Base-by-base conservation (phyloP, 495 filamentous ascomycete genomes). In the Aspergillus taichungensis region DNA sequence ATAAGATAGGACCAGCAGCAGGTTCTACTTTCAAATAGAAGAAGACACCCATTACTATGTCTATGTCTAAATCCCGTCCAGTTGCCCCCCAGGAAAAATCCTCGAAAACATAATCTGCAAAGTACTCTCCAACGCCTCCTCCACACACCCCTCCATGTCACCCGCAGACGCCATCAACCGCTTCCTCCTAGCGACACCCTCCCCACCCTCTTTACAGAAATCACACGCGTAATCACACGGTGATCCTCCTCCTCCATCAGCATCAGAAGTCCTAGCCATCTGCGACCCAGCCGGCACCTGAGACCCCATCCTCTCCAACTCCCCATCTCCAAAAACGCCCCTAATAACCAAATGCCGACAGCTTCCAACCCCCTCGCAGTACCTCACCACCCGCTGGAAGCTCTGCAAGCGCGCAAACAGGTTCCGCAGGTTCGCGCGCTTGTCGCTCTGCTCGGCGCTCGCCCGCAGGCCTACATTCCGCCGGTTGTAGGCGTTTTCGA, bases 201-300 rank as follows among this genome's bases (percentile, higher is more conserved):
- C 60, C 4, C 66, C 56, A 44, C 70, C 70, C 43, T 94, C 84
- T 64, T 96, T 96, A 57, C 89, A 88, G 63, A 79, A 84, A 66
- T 97, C 91, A 58, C 91, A 97, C 8, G 90, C 89, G 64, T 75
- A 88, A 46, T 94, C 80, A 54, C 91, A 97, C 24, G 69, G 67
- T 5, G 69, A 68, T 0, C 59, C 40, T 13, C 41, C 30, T 8
- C 24, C 12, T 8, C 40, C 14, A 14, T 30, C 11, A 7, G 5
- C 8, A 31, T 33, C 8, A 27, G 39, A n/a, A 3, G 14, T 8
- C 1, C 28, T 35, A 10, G 40, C 27, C 9, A 40, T 37, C 34
- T 54, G 46, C 31, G 50, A 47, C 10, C 53, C 51, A 12, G 50
- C 50, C 6, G 62, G 57, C 28, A 49, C 50, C 44, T 69, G 62